Evolutionary conservation across 2,329 filamentous ascomycete genomes (phyloP), one percentile per base, ranked within the genome.

Genomic region (Mycosphaerella arachidis): DNA sequence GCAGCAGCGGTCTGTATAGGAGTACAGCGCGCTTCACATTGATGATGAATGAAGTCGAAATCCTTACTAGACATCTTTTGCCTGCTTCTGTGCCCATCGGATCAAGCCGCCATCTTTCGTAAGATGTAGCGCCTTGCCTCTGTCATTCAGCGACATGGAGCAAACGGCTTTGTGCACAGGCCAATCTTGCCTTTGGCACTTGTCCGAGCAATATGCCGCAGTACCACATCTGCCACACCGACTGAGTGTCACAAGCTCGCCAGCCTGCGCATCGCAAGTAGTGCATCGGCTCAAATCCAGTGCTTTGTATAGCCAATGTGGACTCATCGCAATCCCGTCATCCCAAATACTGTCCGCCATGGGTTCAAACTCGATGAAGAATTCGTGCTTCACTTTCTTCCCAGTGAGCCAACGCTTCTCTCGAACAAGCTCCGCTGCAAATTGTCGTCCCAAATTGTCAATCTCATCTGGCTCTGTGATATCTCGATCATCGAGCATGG

Each of bases 401-500:
- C 60, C 61, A 1, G 64, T 65, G 2, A 30, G 18, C 66, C 66
- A 67, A 7, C 61, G 27, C 48, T 59, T 40, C n/a, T 63, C 40
- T 24, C 48, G 5, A 16, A 64, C 48, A 30, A 66, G 31, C 33
- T 66, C 63, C 31, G 45, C 43, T 0, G 62, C 57, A 48, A 67
- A 64, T 0, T 20, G 18, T 16, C 18, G 31, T 0, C 24, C 60
- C 12, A 66, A 33, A 1, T 29, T 48, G 12, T 63, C 54, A 40
- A 66, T 59, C 45, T 61, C 53, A 4, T 37, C 46, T 13, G 55
- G 46, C 56, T 66, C 60, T 12, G 61, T 56, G 51, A 71, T 59
- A 53, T 67, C 59, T 48, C 63, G 63, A 52, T 70, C 66, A 43
- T 68, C 65, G 31, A 70, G 62, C 46, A 72, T 62, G 6, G 66